These are phyloP conservation scores for Kwoniella dendrophila DNA, from an alignment of 768 basidiomycete species.

Conservation along the genomic window DNA sequence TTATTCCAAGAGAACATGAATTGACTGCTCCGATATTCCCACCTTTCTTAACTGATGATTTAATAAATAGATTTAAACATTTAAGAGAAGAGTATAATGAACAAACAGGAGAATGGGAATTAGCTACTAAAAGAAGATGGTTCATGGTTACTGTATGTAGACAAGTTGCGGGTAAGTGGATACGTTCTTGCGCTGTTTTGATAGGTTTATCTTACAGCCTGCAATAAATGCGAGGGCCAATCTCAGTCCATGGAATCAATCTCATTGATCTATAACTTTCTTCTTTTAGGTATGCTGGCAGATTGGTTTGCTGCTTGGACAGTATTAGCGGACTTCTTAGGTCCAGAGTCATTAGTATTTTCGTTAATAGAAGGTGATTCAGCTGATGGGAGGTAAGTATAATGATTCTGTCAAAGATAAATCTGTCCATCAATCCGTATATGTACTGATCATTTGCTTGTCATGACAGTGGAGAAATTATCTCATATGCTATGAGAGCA, in stretches of 20 bases:
- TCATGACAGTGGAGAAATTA: constrained; percentile 48
- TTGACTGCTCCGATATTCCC: constrained; percentile 44
- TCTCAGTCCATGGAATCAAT: too few species aligned
- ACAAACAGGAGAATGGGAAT: constrained; percentile 30
- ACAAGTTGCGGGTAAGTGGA: constrained; percentile 51
- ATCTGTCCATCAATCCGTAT: neutral
- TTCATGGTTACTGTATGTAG: constrained; percentile 44
- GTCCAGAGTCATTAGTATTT: constrained; percentile 43
- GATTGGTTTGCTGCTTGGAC: constrained; percentile 53
- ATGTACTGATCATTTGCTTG: neutral
- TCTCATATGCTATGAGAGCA: constrained; percentile 39
- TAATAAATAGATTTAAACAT: constrained; percentile 36
- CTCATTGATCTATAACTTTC: neutral
- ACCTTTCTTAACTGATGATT: constrained; percentile 40
- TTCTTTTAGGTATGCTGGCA: constrained; percentile 40
- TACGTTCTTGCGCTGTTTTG: too few species aligned
- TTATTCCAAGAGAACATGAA: constrained; percentile 43
- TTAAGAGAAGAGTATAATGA: constrained; percentile 36
- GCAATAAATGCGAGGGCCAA: too few species aligned
- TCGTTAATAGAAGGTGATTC: constrained; percentile 47
- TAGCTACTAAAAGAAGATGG: constrained; percentile 38
- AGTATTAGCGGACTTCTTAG: constrained; percentile 46
- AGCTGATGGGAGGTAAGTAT: constrained; percentile 46
- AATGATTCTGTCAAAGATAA: neutral
- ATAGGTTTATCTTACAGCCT: too few species aligned